Evolutionary conservation across 208 protist species (phyloP), one percentile per base, ranked within the genome.

Genomic region (Crithidia fasciculata): DNA sequence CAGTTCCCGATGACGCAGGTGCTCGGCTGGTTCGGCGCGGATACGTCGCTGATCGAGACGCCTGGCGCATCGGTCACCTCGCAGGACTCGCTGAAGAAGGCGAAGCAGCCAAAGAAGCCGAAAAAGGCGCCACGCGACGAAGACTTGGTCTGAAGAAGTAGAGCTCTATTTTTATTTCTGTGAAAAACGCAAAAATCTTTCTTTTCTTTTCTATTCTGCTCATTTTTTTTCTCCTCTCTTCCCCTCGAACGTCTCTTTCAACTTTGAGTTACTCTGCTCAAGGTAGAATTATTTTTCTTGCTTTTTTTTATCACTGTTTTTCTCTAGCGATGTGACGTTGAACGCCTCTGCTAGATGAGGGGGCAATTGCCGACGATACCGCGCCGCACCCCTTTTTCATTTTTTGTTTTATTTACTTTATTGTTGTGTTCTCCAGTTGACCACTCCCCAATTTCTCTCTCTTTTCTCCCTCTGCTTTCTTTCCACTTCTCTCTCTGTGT

Each of bases 1-100:
- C n/a, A 85, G 19, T 18, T 71, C 43, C 68, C 44, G 28, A 52
- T 62, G 19, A 68, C 73, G 40, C 36, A 57, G 28, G 49, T 69
- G 8, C 57, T 43, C 28, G 54, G 59, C 36, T 68, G 39, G 64
- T 67, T 19, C 10, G 40, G 13, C 47, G 39, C 9, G 19, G 57
- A 61, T 3, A 6, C 57, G 8, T 39, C 39, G 28, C 39, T 61
- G 57, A n/a, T 39, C 16, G 28, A 44, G 7, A 41, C 28, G 18
- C 5, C 18, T 41, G 12, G 7, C 13, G 45, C 10, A 63, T 39
- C 18, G 8, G 16, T 18, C 8, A 37, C 5, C 18, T 61, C 37
- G 8, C 10, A n/a, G 19, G 19, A 28, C 13, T 12, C 37, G 57
- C 62, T 56, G 16, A 61, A 47, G 19, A 78, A 55, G 53, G 39